Percentiles rank a stretch among this genome's conserved stretches.
These are phyloP conservation scores for Aspergillus persii DNA, from an alignment of 2,329 filamentous ascomycete species.

Conservation along the genomic window DNA sequence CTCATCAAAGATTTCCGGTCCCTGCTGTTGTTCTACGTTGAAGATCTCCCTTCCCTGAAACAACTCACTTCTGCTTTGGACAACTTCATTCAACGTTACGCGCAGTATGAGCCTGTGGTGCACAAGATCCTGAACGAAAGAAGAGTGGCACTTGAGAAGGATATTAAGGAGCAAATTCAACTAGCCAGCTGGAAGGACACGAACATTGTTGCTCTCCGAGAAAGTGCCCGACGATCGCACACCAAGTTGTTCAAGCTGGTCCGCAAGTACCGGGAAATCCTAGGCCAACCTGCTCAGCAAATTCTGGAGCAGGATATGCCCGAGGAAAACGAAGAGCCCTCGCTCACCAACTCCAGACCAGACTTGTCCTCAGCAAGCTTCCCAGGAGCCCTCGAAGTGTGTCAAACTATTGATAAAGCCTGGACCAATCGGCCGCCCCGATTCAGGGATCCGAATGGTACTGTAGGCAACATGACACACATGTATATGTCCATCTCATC, in stretches of 20 bases:
- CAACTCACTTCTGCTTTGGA: slow-evolving; percentile 63
- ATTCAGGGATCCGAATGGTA: slow-evolving; percentile 67
- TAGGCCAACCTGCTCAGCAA: slow-evolving; percentile 71
- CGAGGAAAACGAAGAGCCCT: slow-evolving; percentile 33
- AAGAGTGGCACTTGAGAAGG: slow-evolving; percentile 77
- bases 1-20: slow-evolving; percentile 63
- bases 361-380: slow-evolving; percentile 20
- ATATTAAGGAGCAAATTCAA: slow-evolving; percentile 88
- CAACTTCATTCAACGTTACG: slow-evolving; percentile 76
- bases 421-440: slow-evolving; percentile 57
- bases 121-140: slow-evolving; percentile 64
- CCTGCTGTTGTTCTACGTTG: slow-evolving; percentile 62
- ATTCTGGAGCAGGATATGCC: slow-evolving; percentile 46
- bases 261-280: slow-evolving; percentile 77
- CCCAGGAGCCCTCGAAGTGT: slow-evolving; percentile 33
- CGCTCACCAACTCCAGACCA: slow-evolving; percentile 8
- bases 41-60: slow-evolving; percentile 58
- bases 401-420: slow-evolving; percentile 24
- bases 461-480: slow-evolving; percentile 70
- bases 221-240: slow-evolving; percentile 88
- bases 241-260: slow-evolving; percentile 89
- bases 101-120: slow-evolving; percentile 66
- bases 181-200: slow-evolving; percentile 98
- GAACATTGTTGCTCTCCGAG: slow-evolving; percentile 82
- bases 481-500: slow-evolving; percentile 55